Base-by-base conservation (phyloP, 257 asterid species). In the Penstemon davidsonii region DNA sequence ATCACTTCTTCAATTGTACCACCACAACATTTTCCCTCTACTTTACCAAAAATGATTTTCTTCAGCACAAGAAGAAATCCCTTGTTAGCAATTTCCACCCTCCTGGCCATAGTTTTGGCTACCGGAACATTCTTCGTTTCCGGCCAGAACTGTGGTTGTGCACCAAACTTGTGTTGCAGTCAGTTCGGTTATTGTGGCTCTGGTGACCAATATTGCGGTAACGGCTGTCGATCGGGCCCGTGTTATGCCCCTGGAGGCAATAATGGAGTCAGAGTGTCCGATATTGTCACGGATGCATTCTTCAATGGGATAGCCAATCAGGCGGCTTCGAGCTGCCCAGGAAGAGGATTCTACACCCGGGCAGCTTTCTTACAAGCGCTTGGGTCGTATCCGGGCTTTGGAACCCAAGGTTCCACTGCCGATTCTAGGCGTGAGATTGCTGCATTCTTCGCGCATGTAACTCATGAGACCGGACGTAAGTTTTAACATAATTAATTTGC, bases 381-480 rank as follows among this genome's bases (percentile, higher is more conserved):
- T 43, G 64, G 79, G 0, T 73, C 85, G 3, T 82, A 70, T 61
- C 64, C 79, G 4, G 63, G 44, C 7, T 84, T 84, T 11, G 90
- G 87, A 37, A 79, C 73, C 1, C 61, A 36, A 0, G 89, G 89
- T 37, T 62, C 87, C 3, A 44, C 1, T n/a, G 74, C 71, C 49
- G 86, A 81, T 55, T 44, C 81, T 39, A 77, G 63, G 61, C 70
- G 84, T 0, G 89, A 84, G 57, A 84, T 84, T 52, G 87, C 87
- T 12, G 87, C 90, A 15, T 78, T 82, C 60, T 84, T 84, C 47
- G 90, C 90, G 3, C 90, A 84, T 53, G 80, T 78, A 18, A 77
- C 85, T 0, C 90, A 79, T 65, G 84, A 82, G 63, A 82, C 90
- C 51, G 84, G 82, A 47, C 78, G 87, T 82, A 72, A 68, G 84